Conservation (phyloP, 2,329 filamentous ascomycete species). For the Pseudocercospora fuligena region DNA sequence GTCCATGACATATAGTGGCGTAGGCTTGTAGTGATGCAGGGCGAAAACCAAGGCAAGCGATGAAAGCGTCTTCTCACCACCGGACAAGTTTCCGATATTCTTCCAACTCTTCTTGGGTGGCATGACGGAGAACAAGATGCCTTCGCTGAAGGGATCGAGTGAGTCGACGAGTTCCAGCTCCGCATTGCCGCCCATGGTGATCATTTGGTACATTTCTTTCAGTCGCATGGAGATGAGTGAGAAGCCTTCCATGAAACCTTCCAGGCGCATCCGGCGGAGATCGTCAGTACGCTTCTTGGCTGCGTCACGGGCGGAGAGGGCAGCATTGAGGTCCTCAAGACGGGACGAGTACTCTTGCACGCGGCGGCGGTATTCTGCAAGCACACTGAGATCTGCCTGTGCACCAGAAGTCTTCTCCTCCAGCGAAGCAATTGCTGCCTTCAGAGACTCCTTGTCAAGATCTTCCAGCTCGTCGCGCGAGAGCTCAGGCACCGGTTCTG, state of each 20-base stretch:
- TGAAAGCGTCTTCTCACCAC: slow-evolving; percentile 95
- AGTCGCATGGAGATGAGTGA: slow-evolving; percentile 88
- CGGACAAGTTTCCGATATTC: slow-evolving; percentile 94
- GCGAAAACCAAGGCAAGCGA: slow-evolving; percentile 96
- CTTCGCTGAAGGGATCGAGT: slow-evolving; percentile 94
- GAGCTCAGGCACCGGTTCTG: slow-evolving; percentile 73
- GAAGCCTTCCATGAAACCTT: slow-evolving; percentile 99
- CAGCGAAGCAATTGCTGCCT: slow-evolving; percentile 67
- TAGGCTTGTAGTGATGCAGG: slow-evolving; percentile 96
- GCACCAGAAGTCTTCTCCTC: slow-evolving; percentile 82
- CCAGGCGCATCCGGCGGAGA: slow-evolving; percentile 83
- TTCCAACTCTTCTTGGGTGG: slow-evolving; percentile 99
- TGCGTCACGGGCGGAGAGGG: slow-evolving; percentile 76
- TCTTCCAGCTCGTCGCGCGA: slow-evolving; percentile 71
- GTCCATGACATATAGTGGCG: slow-evolving; percentile 98
- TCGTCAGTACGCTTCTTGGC: slow-evolving; percentile 94
- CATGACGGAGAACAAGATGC: slow-evolving; percentile 97
- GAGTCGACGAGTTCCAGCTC: slow-evolving; percentile 97
- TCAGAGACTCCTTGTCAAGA: slow-evolving; percentile 66
- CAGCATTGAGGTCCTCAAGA: slow-evolving; percentile 80
- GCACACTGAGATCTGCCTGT: slow-evolving; percentile 80
- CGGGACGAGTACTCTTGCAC: slow-evolving; percentile 81
- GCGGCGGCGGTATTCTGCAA: slow-evolving; percentile 84
- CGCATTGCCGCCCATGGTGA: slow-evolving; percentile 98
- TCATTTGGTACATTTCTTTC: slow-evolving; percentile 99